Percentiles rank a stretch among this genome's conserved stretches.
phyloP scores from a whole-genome alignment of 768 basidiomycete species.

The Gloeostereum incarnatum region DNA sequence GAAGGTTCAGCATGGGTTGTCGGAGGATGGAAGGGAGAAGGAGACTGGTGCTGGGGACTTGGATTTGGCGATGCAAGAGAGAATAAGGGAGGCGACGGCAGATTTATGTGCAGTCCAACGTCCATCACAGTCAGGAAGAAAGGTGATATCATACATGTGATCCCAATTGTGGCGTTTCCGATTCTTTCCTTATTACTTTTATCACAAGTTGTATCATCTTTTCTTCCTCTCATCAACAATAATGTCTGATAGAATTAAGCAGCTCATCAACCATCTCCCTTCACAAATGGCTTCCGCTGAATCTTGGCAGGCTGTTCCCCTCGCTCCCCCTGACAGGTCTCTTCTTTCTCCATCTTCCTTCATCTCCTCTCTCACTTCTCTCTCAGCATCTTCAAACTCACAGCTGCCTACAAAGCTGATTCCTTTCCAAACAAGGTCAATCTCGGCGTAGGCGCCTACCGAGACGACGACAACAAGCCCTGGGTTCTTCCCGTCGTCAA shows the following conservation, averaged over 20 bases:
- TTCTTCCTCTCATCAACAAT: no score
- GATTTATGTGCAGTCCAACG: conserved; percentile 43
- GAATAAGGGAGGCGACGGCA: conserved; percentile 25
- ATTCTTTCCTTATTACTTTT: no score
- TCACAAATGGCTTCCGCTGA: conserved; percentile 47
- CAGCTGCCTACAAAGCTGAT: conserved; percentile 83
- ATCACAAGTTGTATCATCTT: no score
- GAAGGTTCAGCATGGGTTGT: conserved; percentile 6
- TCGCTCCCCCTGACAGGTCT: conserved; percentile 87
- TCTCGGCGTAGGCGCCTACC: conserved; percentile 88
- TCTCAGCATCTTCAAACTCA: conserved; percentile 86
- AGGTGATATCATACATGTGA: no score
- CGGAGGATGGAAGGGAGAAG: conserved; percentile 10
- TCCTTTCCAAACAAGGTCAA: conserved; percentile 73
- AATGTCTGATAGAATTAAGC: no score
- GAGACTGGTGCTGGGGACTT: conserved; percentile 17
- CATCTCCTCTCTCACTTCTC: no score
- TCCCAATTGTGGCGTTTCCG: no score
- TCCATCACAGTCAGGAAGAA: conserved; percentile 26
- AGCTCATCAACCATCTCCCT: no score
- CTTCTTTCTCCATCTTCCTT: no score
- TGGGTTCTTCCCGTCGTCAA: conserved; percentile 91
- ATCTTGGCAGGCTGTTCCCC: conserved; percentile 65
- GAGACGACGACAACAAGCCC: conserved; percentile 79
- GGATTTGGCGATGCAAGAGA: conserved; percentile 28